Conservation (phyloP, 306 rosid species). For the Pterocarpus macrocarpus region DNA sequence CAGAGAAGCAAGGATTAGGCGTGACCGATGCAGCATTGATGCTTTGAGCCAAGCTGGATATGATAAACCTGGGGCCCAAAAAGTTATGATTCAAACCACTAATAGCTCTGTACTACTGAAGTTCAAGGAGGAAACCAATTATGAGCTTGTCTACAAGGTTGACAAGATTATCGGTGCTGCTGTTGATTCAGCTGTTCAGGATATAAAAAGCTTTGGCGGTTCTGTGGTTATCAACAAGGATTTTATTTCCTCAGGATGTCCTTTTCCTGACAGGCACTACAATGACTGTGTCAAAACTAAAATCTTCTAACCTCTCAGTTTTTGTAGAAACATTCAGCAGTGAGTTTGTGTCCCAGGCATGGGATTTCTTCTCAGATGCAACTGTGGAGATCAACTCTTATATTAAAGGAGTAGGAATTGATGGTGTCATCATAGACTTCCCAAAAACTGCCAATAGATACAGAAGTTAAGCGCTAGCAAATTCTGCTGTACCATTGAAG, state of each 20-base stretch:
- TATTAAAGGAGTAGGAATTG: constrained; percentile 47
- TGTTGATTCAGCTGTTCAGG: constrained; percentile 53
- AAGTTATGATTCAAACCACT: constrained; percentile 81
- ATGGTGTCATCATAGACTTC: constrained; percentile 84
- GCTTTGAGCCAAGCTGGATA: constrained; percentile 76
- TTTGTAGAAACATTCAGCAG: constrained; percentile 85
- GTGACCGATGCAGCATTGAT: constrained; percentile 62
- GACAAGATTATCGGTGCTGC: constrained; percentile 64
- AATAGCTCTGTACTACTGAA: constrained; percentile 74
- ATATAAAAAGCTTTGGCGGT: constrained; percentile 73
- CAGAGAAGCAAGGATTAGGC: constrained; percentile 55
- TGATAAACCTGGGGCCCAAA: constrained; percentile 57
- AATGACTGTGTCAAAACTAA: constrained; percentile 51
- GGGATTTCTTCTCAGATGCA: constrained; percentile 94
- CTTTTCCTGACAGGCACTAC: constrained; percentile 53
- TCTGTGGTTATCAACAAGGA: constrained; percentile 72
- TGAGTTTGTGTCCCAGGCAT: constrained; percentile 91
- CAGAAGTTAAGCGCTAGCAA: constrained; percentile 71
- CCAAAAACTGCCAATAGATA: constrained; percentile 86
- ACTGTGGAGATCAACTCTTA: constrained; percentile 83
- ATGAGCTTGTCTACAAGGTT: constrained; percentile 75
- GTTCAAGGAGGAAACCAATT: constrained; percentile 66
- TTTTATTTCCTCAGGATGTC: constrained; percentile 49
- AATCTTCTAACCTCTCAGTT: constrained; percentile 65
- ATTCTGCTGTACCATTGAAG: constrained; percentile 1